Conservation (phyloP, 352 stramenopile species). For the Globisporangium paroecandrum region DNA sequence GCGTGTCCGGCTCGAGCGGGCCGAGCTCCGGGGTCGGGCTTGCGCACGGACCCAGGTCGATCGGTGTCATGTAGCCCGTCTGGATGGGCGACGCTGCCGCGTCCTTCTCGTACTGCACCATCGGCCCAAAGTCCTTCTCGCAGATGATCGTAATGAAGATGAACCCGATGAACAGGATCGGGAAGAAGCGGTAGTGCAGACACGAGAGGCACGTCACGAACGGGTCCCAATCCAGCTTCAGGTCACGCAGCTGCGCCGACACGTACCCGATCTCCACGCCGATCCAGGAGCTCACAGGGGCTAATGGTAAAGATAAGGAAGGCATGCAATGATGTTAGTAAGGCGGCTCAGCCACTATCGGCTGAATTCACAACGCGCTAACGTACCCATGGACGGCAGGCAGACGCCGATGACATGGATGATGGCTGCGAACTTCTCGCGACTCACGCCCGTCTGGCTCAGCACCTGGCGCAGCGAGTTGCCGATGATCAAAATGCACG, state of each 20-base stretch:
- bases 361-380: not conserved
- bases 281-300: slow-evolving; percentile 88
- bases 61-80: slow-evolving; percentile 56
- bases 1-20: slow-evolving; percentile 62
- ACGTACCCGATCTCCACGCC: slow-evolving; percentile 89
- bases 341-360: not conserved
- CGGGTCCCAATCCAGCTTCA: slow-evolving; percentile 84
- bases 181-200: slow-evolving; percentile 85
- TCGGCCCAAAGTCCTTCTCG: slow-evolving; percentile 85
- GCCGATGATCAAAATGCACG: slow-evolving; percentile 89
- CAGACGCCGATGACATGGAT: slow-evolving; percentile 87
- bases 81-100: slow-evolving; percentile 67
- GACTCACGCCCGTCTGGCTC: slow-evolving; percentile 77
- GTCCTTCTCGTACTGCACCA: slow-evolving; percentile 85
- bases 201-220: slow-evolving; percentile 85
- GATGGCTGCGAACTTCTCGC: slow-evolving; percentile 88
- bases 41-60: slow-evolving; percentile 62
- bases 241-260: slow-evolving; percentile 63
- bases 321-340: not conserved
- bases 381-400: slow-evolving; percentile 82
- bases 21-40: slow-evolving; percentile 65
- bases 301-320: slow-evolving; percentile 17
- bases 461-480: slow-evolving; percentile 82
- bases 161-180: slow-evolving; percentile 85
- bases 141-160: slow-evolving; percentile 91